These are phyloP conservation scores for Leccinum imitatum DNA, from an alignment of 768 basidiomycete genomes.

Conservation along the genomic window DNA sequence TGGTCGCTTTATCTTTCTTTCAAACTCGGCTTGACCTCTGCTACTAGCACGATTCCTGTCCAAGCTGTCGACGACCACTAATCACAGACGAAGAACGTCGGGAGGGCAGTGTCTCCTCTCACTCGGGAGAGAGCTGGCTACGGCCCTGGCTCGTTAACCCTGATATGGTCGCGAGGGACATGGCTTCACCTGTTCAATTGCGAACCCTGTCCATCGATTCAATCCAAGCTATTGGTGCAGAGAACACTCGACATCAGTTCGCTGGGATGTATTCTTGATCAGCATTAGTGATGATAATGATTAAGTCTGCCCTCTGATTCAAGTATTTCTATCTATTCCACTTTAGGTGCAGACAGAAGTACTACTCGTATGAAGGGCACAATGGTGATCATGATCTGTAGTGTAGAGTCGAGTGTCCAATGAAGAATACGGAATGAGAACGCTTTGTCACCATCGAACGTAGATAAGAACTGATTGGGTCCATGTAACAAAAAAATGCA, in stretches of 20 bases:
- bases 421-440: slow-evolving; percentile 13
- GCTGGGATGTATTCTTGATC: slow-evolving; percentile 59
- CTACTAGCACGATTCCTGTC: slow-evolving; percentile 60
- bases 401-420: slow-evolving; percentile 27
- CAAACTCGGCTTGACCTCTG: slow-evolving; percentile 10
- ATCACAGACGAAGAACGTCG: slow-evolving; percentile 25
- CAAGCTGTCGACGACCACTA: slow-evolving; percentile 57
- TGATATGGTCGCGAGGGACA: slow-evolving; percentile 18
- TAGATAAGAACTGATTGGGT: slow-evolving; percentile 33
- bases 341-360: slow-evolving; percentile 22
- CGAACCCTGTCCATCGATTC: slow-evolving; percentile 22
- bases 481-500: slow-evolving; percentile 23
- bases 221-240: slow-evolving; percentile 12
- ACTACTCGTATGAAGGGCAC: slow-evolving; percentile 17
- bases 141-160: slow-evolving; percentile 25
- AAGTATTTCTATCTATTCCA: slow-evolving; percentile 29
- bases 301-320: slow-evolving; percentile 15
- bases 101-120: slow-evolving; percentile 5
- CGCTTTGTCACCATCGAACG: slow-evolving; percentile 28
- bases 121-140: slow-evolving; percentile 16
- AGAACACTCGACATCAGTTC: slow-evolving; percentile 37
- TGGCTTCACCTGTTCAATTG: slow-evolving; percentile 11
- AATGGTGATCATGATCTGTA: slow-evolving; percentile 19
- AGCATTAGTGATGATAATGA: neutral
- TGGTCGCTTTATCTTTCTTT: slow-evolving; percentile 24